These are phyloP conservation scores for Teratosphaeria gauchensis DNA, from an alignment of 2,329 filamentous ascomycete species.

Conservation along the genomic window DNA sequence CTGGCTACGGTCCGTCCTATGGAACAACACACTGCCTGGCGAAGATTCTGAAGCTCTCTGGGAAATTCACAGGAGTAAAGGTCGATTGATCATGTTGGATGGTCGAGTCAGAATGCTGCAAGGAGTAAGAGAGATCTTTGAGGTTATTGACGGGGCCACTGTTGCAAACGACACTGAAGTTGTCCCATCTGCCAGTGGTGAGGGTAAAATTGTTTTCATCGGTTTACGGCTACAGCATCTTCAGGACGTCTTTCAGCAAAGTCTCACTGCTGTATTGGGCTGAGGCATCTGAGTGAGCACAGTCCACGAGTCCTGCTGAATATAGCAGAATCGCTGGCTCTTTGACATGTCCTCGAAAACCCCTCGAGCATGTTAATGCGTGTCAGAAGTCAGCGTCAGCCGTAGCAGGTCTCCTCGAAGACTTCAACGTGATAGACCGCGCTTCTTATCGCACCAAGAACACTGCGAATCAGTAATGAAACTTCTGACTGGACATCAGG, in stretches of 20 bases:
- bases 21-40: slow-evolving; percentile 47
- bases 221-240: slow-evolving; percentile 7
- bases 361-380: no score
- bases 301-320: neutral
- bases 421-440: no score
- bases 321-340: neutral
- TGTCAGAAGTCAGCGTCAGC: no score
- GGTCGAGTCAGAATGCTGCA: slow-evolving; percentile 71
- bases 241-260: neutral
- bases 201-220: slow-evolving; percentile 27
- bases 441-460: no score
- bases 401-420: no score
- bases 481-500: no score
- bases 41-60: slow-evolving; percentile 36
- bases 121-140: slow-evolving; percentile 87
- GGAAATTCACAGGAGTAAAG: slow-evolving; percentile 84
- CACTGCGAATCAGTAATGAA: no score
- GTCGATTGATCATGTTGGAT: slow-evolving; percentile 56
- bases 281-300: neutral
- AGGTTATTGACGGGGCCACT: slow-evolving; percentile 57
- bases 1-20: slow-evolving; percentile 76
- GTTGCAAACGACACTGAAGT: neutral
- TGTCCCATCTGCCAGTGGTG: neutral
- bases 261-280: neutral
- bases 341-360: neutral